Evolutionary conservation across 306 rosid genomes (phyloP).

Genomic region (Vigna angularis): DNA sequence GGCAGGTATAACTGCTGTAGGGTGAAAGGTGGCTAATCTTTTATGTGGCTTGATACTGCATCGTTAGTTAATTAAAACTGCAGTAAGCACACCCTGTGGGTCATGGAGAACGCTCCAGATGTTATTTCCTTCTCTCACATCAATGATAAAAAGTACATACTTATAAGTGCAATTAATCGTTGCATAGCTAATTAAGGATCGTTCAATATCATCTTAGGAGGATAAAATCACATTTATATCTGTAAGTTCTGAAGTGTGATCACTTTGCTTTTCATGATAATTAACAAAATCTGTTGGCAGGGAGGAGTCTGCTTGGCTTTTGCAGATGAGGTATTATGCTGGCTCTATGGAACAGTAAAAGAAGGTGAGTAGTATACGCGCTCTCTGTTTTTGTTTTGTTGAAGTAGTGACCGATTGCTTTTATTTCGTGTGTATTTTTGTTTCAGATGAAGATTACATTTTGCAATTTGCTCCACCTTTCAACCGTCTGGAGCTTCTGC

Average conservation of each 20-base stretch:
- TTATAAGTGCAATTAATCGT: conserved; percentile 2
- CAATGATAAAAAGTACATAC: not conserved
- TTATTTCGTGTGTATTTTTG: conserved; percentile 25
- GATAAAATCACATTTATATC: not conserved
- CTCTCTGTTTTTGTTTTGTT: not conserved
- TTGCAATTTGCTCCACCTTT: conserved; percentile 85
- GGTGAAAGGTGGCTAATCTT: not conserved
- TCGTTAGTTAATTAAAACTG: conserved; percentile 5
- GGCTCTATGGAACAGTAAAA: conserved; percentile 99
- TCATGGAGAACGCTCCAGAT: not conserved
- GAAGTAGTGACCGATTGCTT: conserved; percentile 3
- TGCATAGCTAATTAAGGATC: conserved; percentile 7
- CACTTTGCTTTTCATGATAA: not conserved
- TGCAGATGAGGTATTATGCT: conserved; percentile 97
- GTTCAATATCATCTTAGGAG: not conserved
- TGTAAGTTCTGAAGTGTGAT: conserved; percentile 19
- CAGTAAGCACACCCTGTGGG: not conserved
- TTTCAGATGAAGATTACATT: conserved; percentile 87
- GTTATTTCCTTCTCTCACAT: conserved; percentile 9
- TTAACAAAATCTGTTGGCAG: conserved; percentile 56
- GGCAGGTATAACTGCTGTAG: conserved; percentile 74
- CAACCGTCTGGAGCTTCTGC: conserved; percentile 88
- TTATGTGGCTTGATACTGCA: conserved; percentile 13
- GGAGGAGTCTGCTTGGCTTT: conserved; percentile 99
- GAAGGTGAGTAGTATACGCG: conserved; percentile 70